Evolutionary conservation across 768 basidiomycete genomes (phyloP).

Genomic region (Tylopilus balloui): DNA sequence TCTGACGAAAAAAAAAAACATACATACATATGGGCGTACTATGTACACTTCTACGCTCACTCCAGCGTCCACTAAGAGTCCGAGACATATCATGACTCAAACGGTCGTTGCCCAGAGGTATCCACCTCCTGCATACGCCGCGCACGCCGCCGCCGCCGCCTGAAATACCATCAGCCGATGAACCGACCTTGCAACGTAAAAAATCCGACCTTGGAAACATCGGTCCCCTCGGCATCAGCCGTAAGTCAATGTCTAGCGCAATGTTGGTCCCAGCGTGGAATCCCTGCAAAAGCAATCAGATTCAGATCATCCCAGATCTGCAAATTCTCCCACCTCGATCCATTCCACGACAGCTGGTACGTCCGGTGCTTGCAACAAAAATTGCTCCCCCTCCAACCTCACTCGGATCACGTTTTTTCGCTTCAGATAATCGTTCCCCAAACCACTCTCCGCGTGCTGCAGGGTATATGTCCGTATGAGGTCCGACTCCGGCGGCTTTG

Average conservation of each 20-base stretch:
- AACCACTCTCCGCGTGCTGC: constrained; percentile 87
- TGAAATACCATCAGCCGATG: background rate
- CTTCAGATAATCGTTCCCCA: constrained; percentile 94
- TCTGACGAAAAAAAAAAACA: background rate
- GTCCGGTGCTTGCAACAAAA: constrained; percentile 84
- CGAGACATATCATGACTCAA: background rate
- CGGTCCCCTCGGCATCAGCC: constrained; percentile 89
- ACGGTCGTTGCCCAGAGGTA: background rate
- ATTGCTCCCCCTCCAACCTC: constrained; percentile 92
- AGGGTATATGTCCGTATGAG: constrained; percentile 73
- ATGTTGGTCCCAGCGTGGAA: constrained; percentile 92
- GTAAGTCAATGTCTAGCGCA: constrained; percentile 84
- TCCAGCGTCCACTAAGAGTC: background rate
- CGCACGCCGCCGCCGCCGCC: constrained; percentile 30
- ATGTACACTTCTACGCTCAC: background rate
- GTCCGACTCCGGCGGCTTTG: constrained; percentile 45
- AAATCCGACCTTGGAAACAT: constrained; percentile 65
- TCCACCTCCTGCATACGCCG: constrained; percentile 17
- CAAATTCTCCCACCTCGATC: constrained; percentile 72
- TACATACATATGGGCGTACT: background rate
- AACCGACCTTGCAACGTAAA: background rate
- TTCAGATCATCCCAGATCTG: background rate
- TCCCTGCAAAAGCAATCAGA: constrained; percentile 43
- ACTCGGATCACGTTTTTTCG: constrained; percentile 91
- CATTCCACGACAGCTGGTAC: constrained; percentile 85